Percentiles rank a stretch among this genome's conserved stretches.
Conservation (phyloP, 768 basidiomycete species). For the Botryobasidium botryosum region DNA sequence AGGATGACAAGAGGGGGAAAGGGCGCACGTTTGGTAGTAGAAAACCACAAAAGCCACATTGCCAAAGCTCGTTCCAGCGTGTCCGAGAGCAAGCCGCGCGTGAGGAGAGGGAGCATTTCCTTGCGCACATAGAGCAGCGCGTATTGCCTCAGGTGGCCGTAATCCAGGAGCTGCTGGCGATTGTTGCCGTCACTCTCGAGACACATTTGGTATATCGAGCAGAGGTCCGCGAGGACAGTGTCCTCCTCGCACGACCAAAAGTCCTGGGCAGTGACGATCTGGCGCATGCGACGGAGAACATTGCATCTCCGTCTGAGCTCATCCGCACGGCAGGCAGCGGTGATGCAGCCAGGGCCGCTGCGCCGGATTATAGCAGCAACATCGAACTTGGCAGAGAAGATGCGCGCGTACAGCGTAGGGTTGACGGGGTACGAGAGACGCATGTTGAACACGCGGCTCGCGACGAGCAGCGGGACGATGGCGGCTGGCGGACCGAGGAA, state of each 20-base stretch:
- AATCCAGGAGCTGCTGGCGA: background rate
- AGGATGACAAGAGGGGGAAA: too few species aligned
- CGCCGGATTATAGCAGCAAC: conserved; percentile 2
- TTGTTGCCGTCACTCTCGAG: conserved; percentile 10
- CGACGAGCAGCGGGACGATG: conserved; percentile 1
- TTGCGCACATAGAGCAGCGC: background rate
- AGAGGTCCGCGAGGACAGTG: background rate
- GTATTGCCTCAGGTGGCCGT: background rate
- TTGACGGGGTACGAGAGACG: conserved; percentile 6
- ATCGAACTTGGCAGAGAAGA: conserved; percentile 10
- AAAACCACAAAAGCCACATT: background rate
- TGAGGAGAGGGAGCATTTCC: background rate
- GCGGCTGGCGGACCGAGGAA: conserved; percentile 5
- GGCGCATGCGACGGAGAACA: background rate
- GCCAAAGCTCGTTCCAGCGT: background rate
- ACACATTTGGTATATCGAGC: conserved; percentile 10
- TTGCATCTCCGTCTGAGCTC: too few species aligned
- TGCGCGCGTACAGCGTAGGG: conserved; percentile 4
- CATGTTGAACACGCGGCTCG: conserved; percentile 7
- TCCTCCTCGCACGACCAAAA: too few species aligned
- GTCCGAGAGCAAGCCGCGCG: background rate
- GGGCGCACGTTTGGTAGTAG: background rate
- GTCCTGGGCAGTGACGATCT: too few species aligned
- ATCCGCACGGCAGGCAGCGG: too few species aligned
- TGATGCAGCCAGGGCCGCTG: too few species aligned